These are phyloP conservation scores for Calonectria montana DNA, from an alignment of 2,329 filamentous ascomycete genomes.

Conservation along the genomic window DNA sequence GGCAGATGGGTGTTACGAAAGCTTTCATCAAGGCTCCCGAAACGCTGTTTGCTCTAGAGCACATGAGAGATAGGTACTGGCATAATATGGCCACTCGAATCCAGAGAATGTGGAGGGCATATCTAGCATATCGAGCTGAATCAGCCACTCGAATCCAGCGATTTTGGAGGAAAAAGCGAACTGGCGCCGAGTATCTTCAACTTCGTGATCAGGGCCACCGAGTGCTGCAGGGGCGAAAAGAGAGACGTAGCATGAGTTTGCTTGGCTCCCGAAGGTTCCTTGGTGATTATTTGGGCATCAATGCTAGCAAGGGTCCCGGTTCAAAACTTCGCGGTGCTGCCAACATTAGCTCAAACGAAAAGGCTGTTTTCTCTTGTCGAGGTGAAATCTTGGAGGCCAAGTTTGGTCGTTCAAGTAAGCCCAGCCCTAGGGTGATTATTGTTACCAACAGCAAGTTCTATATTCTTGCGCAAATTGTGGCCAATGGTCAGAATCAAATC, in stretches of 20 bases:
- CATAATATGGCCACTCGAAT: slow-evolving; percentile 99
- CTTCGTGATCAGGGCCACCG: slow-evolving; percentile 89
- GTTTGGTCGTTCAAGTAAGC: slow-evolving; percentile 95
- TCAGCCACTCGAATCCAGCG: slow-evolving; percentile 94
- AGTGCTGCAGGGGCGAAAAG: slow-evolving; percentile 86
- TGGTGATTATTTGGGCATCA: slow-evolving; percentile 93
- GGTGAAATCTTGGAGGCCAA: slow-evolving; percentile 93
- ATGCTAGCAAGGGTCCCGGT: slow-evolving; percentile 82
- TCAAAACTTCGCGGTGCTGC: slow-evolving; percentile 82
- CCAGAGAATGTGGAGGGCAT: slow-evolving; percentile 96
- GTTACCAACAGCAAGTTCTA: slow-evolving; percentile 90
- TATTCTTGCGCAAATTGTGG: slow-evolving; percentile 84
- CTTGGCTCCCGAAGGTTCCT: slow-evolving; percentile 92
- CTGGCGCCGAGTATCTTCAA: slow-evolving; percentile 88
- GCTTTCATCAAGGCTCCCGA: slow-evolving; percentile 99
- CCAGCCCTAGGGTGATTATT: slow-evolving; percentile 85
- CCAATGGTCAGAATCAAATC: slow-evolving; percentile 86
- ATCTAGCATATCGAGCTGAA: slow-evolving; percentile 90
- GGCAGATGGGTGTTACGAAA: slow-evolving; percentile 96
- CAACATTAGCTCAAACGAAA: slow-evolving; percentile 77
- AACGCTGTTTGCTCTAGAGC: slow-evolving; percentile 94
- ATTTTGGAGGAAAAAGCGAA: slow-evolving; percentile 94
- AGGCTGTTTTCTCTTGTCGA: slow-evolving; percentile 88
- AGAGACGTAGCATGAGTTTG: slow-evolving; percentile 90
- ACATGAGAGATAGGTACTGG: slow-evolving; percentile 98